Conservation (phyloP, 2,329 filamentous ascomycete genomes). For the Lachnellula occidentalis region DNA sequence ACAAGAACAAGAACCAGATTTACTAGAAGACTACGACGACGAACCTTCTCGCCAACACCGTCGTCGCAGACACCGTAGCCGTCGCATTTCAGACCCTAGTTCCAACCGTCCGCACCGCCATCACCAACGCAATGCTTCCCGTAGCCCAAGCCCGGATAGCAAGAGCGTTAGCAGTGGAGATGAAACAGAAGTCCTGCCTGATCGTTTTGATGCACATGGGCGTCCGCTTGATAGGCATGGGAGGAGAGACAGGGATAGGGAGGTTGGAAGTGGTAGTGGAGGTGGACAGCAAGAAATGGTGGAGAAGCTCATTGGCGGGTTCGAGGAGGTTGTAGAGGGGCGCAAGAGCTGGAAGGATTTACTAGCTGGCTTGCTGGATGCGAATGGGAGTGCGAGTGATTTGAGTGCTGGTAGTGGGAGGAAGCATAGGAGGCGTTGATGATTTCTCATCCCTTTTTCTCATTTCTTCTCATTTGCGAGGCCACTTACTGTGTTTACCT, state of each 20-base stretch:
- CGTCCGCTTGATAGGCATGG: constrained; percentile 14
- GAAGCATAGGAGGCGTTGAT: background rate
- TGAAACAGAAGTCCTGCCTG: constrained; percentile 25
- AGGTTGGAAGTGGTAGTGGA: background rate
- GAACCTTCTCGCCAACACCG: constrained; percentile 8
- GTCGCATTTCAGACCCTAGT: constrained; percentile 27
- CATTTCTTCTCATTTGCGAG: background rate
- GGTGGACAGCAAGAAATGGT: constrained; percentile 25
- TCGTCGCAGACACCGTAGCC: constrained; percentile 16
- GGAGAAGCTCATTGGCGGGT: constrained; percentile 20
- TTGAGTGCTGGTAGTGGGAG: background rate
- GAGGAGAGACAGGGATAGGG: constrained; percentile 1
- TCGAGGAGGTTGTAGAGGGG: constrained; percentile 28
- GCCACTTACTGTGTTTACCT: too few relatives aligned
- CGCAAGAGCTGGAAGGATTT: constrained; percentile 28
- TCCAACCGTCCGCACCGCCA: constrained; percentile 25
- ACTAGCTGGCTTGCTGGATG: constrained; percentile 22
- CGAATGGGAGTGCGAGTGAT: constrained; percentile 1
- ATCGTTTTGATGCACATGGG: constrained; percentile 28
- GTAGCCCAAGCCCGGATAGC: constrained; percentile 12
- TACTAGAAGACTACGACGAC: background rate
- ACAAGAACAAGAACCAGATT: background rate
- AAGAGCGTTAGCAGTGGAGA: background rate
- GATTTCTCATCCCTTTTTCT: background rate
- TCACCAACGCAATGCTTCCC: constrained; percentile 8